Percentiles rank a stretch among this genome's conserved stretches.
phyloP scores from a whole-genome alignment of 257 asterid genomes.

The Gentiana dahurica region DNA sequence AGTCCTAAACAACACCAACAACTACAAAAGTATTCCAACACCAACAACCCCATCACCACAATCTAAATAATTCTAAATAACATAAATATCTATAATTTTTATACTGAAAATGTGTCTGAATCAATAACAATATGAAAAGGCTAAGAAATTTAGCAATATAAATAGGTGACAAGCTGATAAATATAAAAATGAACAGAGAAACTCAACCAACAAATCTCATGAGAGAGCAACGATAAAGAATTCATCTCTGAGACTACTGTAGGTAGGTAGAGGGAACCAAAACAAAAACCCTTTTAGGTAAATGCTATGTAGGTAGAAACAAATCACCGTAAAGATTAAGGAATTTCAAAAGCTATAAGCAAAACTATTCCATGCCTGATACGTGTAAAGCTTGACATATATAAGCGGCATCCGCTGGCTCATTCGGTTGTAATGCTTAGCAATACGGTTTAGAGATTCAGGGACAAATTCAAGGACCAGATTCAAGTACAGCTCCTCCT shows the following conservation, averaged over 20 bases:
- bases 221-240: neutral
- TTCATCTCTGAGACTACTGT: neutral
- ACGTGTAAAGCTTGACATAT: conserved; percentile 83
- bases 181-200: no score
- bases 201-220: no score
- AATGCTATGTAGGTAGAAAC: neutral
- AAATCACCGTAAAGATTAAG: neutral
- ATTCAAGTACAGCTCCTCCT: conserved; percentile 89
- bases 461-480: conserved; percentile 95
- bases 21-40: no score
- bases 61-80: no score
- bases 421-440: conserved; percentile 91
- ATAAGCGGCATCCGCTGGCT: conserved; percentile 83
- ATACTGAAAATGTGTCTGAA: no score
- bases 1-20: no score
- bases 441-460: conserved; percentile 86
- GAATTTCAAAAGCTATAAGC: neutral
- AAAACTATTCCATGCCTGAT: conserved; percentile 45
- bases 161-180: no score
- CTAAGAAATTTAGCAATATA: no score
- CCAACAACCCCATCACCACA: no score
- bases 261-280: neutral
- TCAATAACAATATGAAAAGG: no score
- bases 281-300: no score
- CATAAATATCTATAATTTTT: no score